A percentile compares a stretch with the other conserved stretches of the same genome.
Conservation (phyloP, 2,329 filamentous ascomycete genomes). For the Cercospora berteroae region DNA sequence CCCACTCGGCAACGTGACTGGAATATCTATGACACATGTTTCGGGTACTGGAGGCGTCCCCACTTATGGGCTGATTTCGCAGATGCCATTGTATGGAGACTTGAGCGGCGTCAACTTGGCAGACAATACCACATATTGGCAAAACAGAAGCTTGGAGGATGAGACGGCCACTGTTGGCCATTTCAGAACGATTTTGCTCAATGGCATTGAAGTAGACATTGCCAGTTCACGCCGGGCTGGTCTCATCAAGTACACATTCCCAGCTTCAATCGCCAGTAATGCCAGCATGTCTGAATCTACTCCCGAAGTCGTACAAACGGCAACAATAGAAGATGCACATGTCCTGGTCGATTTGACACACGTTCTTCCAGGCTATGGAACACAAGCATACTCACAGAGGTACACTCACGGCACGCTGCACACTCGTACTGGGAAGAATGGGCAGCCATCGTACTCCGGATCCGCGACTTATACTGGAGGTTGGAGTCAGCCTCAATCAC, state of each 20-base stretch:
- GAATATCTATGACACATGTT: conserved; percentile 42
- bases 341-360: conserved; percentile 52
- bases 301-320: not conserved
- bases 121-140: conserved; percentile 46
- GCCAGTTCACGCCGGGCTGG: conserved; percentile 41
- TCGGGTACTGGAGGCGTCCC: conserved; percentile 32
- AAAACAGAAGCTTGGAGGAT: conserved; percentile 34
- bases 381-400: conserved; percentile 26
- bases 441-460: conserved; percentile 42
- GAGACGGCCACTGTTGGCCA: conserved; percentile 40
- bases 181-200: conserved; percentile 39
- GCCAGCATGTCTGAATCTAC: not conserved
- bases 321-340: conserved; percentile 37
- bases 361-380: conserved; percentile 43
- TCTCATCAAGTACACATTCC: conserved; percentile 41
- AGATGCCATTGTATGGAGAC: conserved; percentile 44
- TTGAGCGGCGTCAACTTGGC: conserved; percentile 44
- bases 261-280: conserved; percentile 28
- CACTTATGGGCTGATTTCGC: conserved; percentile 44
- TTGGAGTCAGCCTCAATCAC: conserved; percentile 47
- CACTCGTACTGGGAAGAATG: conserved; percentile 34
- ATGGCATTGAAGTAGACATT: conserved; percentile 39
- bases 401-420: conserved; percentile 24
- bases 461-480: conserved; percentile 50
- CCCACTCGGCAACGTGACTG: conserved; percentile 42